phyloP scores from a whole-genome alignment of 208 protist species.

The Leishmania martiniquensis region DNA sequence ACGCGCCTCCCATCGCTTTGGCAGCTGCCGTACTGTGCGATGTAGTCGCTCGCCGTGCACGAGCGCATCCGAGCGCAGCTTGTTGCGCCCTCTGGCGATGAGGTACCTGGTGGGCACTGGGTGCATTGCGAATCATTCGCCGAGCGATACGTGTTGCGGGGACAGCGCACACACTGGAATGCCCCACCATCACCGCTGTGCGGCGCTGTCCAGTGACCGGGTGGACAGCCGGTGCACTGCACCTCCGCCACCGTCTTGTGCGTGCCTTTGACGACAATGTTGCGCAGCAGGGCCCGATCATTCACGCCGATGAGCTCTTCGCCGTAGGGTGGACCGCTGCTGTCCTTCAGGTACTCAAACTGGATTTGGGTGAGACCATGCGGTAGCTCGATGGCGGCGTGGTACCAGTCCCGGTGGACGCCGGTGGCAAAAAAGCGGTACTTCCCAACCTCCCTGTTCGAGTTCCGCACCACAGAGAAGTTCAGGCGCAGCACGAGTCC shows the following conservation, averaged over 20 bases:
- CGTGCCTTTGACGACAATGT: slow-evolving; percentile 3
- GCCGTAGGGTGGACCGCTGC: not conserved
- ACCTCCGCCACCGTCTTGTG: not conserved
- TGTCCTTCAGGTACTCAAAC: slow-evolving; percentile 6
- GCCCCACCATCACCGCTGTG: not conserved
- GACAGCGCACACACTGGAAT: not conserved
- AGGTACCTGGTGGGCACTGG: not conserved
- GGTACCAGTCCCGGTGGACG: not conserved
- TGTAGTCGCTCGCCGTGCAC: slow-evolving; percentile 5
- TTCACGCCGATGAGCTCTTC: slow-evolving; percentile 8
- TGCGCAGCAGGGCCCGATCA: slow-evolving; percentile 6
- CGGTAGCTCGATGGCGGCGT: not conserved
- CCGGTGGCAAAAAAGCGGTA: not conserved
- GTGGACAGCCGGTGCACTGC: not conserved
- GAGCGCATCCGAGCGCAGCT: not conserved
- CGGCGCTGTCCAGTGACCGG: not conserved
- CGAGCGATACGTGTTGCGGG: not conserved
- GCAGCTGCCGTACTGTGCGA: not conserved
- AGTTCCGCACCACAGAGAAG: not conserved
- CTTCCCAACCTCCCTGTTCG: not conserved
- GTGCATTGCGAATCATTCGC: not conserved
- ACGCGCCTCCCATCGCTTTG: slow-evolving; percentile 4
- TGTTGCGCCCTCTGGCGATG: not conserved
- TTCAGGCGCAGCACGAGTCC: slow-evolving; percentile 5
- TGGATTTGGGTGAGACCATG: not conserved